A percentile compares a stretch with the other conserved stretches of the same genome.
phyloP scores from a whole-genome alignment of 2,329 filamentous ascomycete genomes.

The Xylariaceae sp. region DNA sequence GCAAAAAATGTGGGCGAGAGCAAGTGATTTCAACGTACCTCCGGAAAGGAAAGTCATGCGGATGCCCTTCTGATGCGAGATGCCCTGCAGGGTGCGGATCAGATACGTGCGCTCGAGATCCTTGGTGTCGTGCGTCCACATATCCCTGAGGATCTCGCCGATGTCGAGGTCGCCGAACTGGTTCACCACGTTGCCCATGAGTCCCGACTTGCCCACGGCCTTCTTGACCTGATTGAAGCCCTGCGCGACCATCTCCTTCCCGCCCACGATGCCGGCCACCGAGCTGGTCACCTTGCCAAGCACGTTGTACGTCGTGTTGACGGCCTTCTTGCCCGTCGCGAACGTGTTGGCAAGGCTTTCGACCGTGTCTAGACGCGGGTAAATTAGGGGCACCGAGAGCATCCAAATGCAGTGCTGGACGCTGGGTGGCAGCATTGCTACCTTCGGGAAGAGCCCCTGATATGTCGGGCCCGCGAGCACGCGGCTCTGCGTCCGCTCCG shows the following conservation, averaged over 20 bases:
- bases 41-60: slow-evolving; percentile 97
- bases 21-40: slow-evolving; percentile 51
- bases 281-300: slow-evolving; percentile 93
- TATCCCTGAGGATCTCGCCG: slow-evolving; percentile 89
- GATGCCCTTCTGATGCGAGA: slow-evolving; percentile 91
- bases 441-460: slow-evolving; percentile 94
- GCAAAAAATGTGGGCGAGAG: too few relatives aligned
- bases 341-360: slow-evolving; percentile 91
- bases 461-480: slow-evolving; percentile 97
- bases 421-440: slow-evolving; percentile 84
- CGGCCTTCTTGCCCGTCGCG: slow-evolving; percentile 92
- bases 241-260: slow-evolving; percentile 87
- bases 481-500: slow-evolving; percentile 85
- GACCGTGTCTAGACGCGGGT: slow-evolving; percentile 87
- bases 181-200: slow-evolving; percentile 95
- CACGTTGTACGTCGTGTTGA: slow-evolving; percentile 95
- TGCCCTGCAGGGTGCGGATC: slow-evolving; percentile 92
- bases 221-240: slow-evolving; percentile 96
- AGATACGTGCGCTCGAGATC: slow-evolving; percentile 96
- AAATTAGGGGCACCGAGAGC: slow-evolving; percentile 86
- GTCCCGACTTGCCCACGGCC: slow-evolving; percentile 89
- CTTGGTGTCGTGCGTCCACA: slow-evolving; percentile 98
- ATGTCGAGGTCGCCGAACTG: slow-evolving; percentile 96
- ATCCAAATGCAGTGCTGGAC: slow-evolving; percentile 98
- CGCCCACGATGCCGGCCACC: slow-evolving; percentile 92